These are phyloP conservation scores for Cystobasidium tubakii DNA, from an alignment of 768 basidiomycete genomes.

Conservation along the genomic window DNA sequence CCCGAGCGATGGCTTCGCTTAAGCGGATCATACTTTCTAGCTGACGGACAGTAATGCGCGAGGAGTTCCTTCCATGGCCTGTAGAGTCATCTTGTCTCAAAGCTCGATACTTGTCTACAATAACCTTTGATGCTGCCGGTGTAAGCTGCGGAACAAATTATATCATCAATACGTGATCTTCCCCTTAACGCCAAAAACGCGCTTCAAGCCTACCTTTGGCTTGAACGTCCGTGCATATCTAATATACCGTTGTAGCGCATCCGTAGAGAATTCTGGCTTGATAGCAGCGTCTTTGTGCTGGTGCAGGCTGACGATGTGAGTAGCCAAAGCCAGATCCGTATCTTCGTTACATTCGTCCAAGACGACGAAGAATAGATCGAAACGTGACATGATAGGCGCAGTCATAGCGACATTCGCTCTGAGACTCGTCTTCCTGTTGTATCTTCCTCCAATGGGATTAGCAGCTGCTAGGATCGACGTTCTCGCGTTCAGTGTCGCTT, in stretches of 20 bases:
- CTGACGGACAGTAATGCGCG: constrained; percentile 95
- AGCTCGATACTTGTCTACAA: constrained; percentile 91
- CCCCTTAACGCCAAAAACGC: constrained; percentile 26
- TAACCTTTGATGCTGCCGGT: constrained; percentile 79
- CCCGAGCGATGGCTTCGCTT: constrained; percentile 92
- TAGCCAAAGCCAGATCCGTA: constrained; percentile 85
- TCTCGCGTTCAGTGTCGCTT: constrained; percentile 93
- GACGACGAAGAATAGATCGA: constrained; percentile 98
- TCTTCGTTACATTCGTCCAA: constrained; percentile 92
- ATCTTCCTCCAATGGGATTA: constrained; percentile 93
- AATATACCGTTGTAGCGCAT: constrained; percentile 92
- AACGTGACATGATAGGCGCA: constrained; percentile 94
- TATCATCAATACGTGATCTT: constrained; percentile 15
- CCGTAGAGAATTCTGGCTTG: constrained; percentile 92
- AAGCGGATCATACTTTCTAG: constrained; percentile 97
- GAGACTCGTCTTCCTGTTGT: constrained; percentile 87
- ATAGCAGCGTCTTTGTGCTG: constrained; percentile 91
- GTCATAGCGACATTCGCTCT: constrained; percentile 94
- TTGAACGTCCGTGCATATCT: constrained; percentile 95
- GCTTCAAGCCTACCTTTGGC: constrained; percentile 86
- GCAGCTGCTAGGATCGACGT: constrained; percentile 97
- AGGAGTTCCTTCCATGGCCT: constrained; percentile 81
- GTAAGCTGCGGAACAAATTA: constrained; percentile 61
- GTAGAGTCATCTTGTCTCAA: constrained; percentile 86
- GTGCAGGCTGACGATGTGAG: constrained; percentile 96